These are phyloP conservation scores for Ormosia semicastrata DNA, from an alignment of 306 rosid species.

Conservation along the genomic window DNA sequence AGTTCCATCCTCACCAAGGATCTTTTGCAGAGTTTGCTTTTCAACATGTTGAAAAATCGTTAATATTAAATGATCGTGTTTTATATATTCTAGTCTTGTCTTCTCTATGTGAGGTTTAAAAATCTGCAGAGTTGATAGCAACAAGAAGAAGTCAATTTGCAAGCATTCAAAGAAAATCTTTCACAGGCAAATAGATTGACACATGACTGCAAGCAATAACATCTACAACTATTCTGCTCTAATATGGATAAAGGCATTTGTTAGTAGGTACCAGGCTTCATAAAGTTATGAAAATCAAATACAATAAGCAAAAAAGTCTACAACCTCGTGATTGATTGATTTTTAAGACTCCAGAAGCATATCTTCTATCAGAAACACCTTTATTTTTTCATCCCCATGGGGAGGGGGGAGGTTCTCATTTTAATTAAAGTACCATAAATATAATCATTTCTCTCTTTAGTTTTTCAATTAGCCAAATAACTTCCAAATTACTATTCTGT, in stretches of 20 bases:
- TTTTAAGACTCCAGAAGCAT: no score
- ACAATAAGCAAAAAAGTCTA: no score
- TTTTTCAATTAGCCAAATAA: not conserved
- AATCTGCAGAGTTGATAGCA: conserved; percentile 7
- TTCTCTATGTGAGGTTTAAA: conserved; percentile 30
- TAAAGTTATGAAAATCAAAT: no score
- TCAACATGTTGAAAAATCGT: conserved; percentile 26
- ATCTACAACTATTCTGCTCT: not conserved
- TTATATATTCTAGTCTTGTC: conserved; percentile 24
- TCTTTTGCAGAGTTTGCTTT: conserved; percentile 16
- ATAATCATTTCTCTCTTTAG: not conserved
- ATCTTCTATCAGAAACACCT: no score
- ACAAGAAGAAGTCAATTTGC: not conserved
- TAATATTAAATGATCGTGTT: conserved; percentile 21
- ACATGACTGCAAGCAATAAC: not conserved
- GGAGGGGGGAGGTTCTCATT: no score
- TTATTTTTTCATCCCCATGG: no score
- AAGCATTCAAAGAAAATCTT: not conserved
- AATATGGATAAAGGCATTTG: not conserved
- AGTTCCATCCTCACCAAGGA: conserved; percentile 28
- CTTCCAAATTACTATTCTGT: not conserved
- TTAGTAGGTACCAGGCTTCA: no score
- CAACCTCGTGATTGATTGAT: no score
- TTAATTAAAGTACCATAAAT: no score
- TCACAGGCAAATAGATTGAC: not conserved